Evolutionary conservation across 1,284 basidiomycete species (phyloP), one percentile per base, ranked within the genome.

Genomic region (Porogramme epimiltina): DNA sequence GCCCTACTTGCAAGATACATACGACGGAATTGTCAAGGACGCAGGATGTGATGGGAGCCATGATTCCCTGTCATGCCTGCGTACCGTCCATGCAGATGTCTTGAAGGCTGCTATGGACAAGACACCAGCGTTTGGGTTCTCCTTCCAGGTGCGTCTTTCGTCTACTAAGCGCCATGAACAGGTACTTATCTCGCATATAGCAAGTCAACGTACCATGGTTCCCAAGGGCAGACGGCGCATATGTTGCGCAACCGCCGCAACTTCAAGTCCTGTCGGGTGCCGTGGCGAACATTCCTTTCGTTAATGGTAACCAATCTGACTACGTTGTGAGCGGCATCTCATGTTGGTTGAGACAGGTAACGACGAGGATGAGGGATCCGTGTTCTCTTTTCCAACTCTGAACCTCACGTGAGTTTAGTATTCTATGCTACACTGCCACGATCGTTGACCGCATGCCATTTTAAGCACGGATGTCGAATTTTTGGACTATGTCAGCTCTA

Each of bases 41-140:
- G 61, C 67, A 0, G 68, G 66, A 2, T 75, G 75, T 54, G 43
- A 59, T 0, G 58, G 54, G 4, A 47, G 68, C 0, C 42, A 45
- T 0, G 71, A 78, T 52, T 72, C 74, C 0, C 62, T 80, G 36
- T 45, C 68, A 24, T 80, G 78, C 46, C 66, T 80, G 43, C 69
- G 74, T 9, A 51, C 51, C 11, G 68, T 70, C 0, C 66, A 70
- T 2, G 66, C 63, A 22, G 62, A 60, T 1, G 57, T 47, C 34
- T 51, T 74, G 23, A 65, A 66, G 54, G 59, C 54, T 6, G 72
- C 72, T 1, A 64, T 73, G 22, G 61, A 71, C 44, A 39, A 55
- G 18, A 58, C 64, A 4, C 70, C 70, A 2, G 55, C 55, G n/a
- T 54, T 69, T 6, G 58, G 63, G 19, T n/a, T n/a, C n/a, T 52